Percentiles rank a stretch among this genome's conserved stretches.
phyloP scores from a whole-genome alignment of 2,329 filamentous ascomycete genomes.

The Trichoderma simmonsii region DNA sequence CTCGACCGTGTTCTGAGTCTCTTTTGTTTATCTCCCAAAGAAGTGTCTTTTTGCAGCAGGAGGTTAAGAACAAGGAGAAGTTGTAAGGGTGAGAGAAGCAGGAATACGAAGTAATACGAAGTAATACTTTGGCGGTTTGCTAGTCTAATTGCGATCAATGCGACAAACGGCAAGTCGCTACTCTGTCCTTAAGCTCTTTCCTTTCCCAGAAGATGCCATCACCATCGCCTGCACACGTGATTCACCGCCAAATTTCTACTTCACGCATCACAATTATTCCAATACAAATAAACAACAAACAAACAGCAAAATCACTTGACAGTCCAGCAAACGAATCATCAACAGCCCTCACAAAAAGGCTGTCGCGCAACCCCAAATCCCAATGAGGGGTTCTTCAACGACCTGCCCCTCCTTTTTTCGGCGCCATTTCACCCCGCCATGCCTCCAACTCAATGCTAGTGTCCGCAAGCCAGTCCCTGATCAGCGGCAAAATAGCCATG shows the following conservation, averaged over 20 bases:
- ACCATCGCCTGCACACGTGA: not conserved
- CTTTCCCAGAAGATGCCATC: not conserved
- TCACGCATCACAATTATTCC: not conserved
- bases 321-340: not conserved
- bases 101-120: not conserved
- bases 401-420: not conserved
- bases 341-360: not conserved
- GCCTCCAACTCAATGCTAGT: not conserved
- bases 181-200: not conserved
- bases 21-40: not conserved
- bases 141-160: not conserved
- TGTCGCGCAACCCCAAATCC: not conserved
- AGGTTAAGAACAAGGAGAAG: not conserved
- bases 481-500: not conserved
- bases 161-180: constrained; percentile 4
- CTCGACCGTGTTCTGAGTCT: not conserved
- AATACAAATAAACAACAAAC: not conserved
- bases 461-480: not conserved
- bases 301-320: not conserved
- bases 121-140: not conserved
- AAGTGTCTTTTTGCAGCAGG: not conserved
- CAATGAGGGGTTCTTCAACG: not conserved
- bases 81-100: not conserved
- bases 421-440: constrained; percentile 7
- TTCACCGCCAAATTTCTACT: not conserved